These are phyloP conservation scores for Aspergillus sparsus DNA, from an alignment of 495 filamentous ascomycete genomes.

Conservation along the genomic window DNA sequence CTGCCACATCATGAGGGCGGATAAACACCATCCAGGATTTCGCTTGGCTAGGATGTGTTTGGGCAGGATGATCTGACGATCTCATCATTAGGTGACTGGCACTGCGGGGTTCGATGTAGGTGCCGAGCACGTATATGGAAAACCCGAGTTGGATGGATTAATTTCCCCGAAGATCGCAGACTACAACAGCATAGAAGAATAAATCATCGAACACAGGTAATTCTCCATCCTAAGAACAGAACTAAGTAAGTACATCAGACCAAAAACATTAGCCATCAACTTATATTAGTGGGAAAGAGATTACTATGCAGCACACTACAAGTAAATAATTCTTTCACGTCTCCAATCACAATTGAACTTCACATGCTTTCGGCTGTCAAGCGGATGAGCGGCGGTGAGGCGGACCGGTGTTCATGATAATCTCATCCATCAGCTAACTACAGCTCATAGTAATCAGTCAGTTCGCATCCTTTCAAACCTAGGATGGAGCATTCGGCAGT, in stretches of 20 bases:
- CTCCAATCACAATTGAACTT: conserved; percentile 2
- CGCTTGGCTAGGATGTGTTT: conserved; percentile 7
- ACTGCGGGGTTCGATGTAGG: conserved; percentile 20
- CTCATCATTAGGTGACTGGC: conserved; percentile 9
- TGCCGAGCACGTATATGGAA: not conserved
- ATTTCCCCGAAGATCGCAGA: conserved; percentile 2
- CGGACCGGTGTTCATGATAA: not conserved
- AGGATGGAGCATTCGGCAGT: not conserved
- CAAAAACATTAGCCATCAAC: not conserved
- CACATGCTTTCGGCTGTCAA: conserved; percentile 10
- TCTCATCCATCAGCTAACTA: not conserved
- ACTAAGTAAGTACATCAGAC: not conserved
- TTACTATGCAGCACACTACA: not conserved
- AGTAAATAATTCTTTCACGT: not conserved
- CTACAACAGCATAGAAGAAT: not conserved
- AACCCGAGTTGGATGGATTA: not conserved
- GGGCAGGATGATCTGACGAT: conserved; percentile 26
- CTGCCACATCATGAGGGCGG: conserved; percentile 6
- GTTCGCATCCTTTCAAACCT: not conserved
- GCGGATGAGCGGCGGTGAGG: not conserved
- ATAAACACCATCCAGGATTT: conserved; percentile 4
- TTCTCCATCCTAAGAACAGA: not conserved
- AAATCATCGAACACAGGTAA: not conserved
- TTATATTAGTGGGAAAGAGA: not conserved
- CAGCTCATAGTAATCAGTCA: not conserved